Percentiles rank a stretch among this genome's conserved stretches.
Conservation (phyloP, 371 early-diverging fungal species). For the Mortierella sp. region DNA sequence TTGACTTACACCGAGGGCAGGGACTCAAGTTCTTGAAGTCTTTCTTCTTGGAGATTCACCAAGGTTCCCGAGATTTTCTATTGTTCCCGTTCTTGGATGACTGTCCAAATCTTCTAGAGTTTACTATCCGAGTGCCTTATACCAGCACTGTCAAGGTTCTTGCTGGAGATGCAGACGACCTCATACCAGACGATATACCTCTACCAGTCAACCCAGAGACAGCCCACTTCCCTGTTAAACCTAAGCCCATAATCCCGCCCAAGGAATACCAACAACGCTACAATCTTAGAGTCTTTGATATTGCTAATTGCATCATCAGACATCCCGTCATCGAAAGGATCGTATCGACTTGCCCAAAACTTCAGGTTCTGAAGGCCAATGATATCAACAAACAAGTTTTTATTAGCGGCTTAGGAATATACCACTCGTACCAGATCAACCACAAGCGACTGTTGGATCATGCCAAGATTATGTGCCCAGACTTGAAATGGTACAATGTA, state of each 20-base stretch:
- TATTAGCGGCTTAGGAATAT: no score
- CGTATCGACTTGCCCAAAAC: slow-evolving; percentile 28
- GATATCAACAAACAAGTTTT: neutral
- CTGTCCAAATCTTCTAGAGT: slow-evolving; percentile 7
- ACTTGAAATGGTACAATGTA: slow-evolving; percentile 26
- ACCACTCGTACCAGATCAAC: neutral
- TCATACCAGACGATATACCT: slow-evolving; percentile 2
- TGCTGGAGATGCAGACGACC: slow-evolving; percentile 16
- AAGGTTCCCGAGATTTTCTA: neutral
- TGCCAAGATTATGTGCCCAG: slow-evolving; percentile 14
- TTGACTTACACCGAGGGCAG: neutral
- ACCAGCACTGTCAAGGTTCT: neutral
- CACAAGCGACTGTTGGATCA: slow-evolving; percentile 7
- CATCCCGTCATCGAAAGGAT: slow-evolving; percentile 27
- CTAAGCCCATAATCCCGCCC: slow-evolving; percentile 14
- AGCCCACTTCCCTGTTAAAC: slow-evolving; percentile 28
- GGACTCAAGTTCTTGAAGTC: slow-evolving; percentile 9
- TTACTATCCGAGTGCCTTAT: neutral
- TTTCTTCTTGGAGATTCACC: neutral
- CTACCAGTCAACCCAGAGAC: slow-evolving; percentile 10
- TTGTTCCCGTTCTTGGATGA: slow-evolving; percentile 6
- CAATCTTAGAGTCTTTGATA: slow-evolving; percentile 20
- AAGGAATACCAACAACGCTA: slow-evolving; percentile 20
- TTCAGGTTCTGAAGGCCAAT: slow-evolving; percentile 19
- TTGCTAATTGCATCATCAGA: neutral